Evolutionary conservation across 2,329 filamentous ascomycete genomes (phyloP), one percentile per base, ranked within the genome.

Genomic region (Didymella lethalis): DNA sequence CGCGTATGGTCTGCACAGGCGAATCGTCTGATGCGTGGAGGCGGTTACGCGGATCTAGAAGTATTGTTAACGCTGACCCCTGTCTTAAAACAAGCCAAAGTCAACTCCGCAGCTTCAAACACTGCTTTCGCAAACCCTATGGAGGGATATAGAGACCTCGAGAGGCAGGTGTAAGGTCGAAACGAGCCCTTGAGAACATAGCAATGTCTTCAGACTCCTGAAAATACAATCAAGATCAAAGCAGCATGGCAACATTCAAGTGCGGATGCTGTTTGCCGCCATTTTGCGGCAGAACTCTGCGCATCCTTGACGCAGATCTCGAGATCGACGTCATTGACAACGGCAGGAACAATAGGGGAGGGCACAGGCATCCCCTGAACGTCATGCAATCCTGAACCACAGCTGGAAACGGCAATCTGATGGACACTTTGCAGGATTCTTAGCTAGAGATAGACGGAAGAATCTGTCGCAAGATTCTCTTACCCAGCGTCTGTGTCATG

Each of bases 1-100:
- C 18, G 7, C 41, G 2, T 38, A 14, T 29, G 29, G 12, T 41
- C 25, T 50, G 8, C 14, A 23, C 40, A 45, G 14, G n/a, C 38
- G 38, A 31, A 29, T 28, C 36, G 3, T 11, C 14, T 18, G 16
- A 25, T 6, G 20, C 14, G n/a, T 20, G 11, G 16, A 25, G 25
- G 41, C 34, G 20, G 16, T 36, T 36, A 44, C 3, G 16, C 44
- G 23, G 43, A 34, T 40, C 44, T 36, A 29, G 29, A n/a, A 50
- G 16, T 48, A 53, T 53, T 52, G 54, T 52, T 53, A 48, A 43
- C 10, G 34, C 29, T 4, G 2, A 52, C 29, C 48, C 48, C 47
- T 53, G 48, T 34, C 16, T 29, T 57, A 57, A 29, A 26, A 18
- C 23, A n/a, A 29, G 38, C 20, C 38, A 41, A 41, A 41, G 18